These are phyloP conservation scores for Tilletia walkeri DNA, from an alignment of 1,284 basidiomycete species.

Conservation along the genomic window DNA sequence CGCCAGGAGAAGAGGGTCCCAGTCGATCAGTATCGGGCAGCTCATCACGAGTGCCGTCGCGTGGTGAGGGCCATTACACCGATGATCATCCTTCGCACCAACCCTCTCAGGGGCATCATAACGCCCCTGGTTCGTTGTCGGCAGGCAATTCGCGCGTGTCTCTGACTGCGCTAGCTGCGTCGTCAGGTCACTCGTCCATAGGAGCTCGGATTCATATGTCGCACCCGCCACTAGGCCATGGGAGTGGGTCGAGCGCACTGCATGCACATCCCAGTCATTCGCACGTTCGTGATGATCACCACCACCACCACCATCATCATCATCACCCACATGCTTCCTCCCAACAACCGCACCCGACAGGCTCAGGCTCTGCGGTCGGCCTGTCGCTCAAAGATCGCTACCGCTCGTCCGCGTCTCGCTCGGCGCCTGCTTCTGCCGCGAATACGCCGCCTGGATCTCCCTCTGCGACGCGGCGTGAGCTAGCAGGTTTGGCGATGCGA, in stretches of 20 bases:
- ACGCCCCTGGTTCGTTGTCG: not conserved
- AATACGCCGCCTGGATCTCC: conserved; percentile 41
- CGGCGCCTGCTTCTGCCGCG: conserved; percentile 38
- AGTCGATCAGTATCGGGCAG: not conserved
- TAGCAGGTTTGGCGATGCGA: not conserved
- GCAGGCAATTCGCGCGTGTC: conserved; percentile 7
- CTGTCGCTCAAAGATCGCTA: not conserved
- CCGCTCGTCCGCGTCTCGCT: conserved; percentile 21
- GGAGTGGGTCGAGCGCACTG: not conserved
- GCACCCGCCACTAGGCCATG: not conserved
- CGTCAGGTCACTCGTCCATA: not conserved
- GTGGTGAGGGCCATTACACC: not conserved
- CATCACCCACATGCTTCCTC: not conserved
- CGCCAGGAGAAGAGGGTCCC: not conserved
- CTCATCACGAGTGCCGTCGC: not conserved
- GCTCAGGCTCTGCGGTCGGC: not conserved
- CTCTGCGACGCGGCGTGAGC: not conserved
- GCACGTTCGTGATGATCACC: not conserved
- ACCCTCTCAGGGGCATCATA: not conserved
- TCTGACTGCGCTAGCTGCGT: conserved; percentile 4
- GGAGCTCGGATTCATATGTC: not conserved
- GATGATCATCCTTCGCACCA: no score
- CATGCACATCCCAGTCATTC: not conserved
- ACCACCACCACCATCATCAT: not conserved
- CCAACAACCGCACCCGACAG: not conserved